A percentile compares a stretch with the other conserved stretches of the same genome.
phyloP scores from a whole-genome alignment of 78 protist genomes.

The Capsaspora owczarzaki region DNA sequence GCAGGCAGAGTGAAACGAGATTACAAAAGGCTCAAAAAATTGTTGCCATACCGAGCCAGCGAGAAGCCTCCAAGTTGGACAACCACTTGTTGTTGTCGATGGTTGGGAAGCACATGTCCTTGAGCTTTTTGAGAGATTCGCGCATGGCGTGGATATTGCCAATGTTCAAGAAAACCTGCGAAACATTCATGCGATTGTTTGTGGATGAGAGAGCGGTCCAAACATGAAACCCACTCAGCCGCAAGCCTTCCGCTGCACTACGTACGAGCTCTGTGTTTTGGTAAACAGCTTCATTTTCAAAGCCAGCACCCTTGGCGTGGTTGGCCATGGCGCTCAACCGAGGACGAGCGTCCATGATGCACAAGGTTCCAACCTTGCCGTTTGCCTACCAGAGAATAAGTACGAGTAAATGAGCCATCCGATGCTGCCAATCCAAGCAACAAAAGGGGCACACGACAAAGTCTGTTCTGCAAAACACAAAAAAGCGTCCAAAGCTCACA shows the following conservation, averaged over 20 bases:
- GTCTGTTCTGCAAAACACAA: too few relatives aligned
- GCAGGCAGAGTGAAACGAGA: too few relatives aligned
- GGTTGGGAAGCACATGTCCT: neutral
- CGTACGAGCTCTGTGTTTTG: neutral
- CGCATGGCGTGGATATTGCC: slow-evolving; percentile 83
- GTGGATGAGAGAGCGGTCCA: neutral
- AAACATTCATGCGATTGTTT: neutral
- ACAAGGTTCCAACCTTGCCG: neutral
- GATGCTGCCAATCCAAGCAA: too few relatives aligned
- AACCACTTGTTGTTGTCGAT: neutral
- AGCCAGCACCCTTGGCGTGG: slow-evolving; percentile 14
- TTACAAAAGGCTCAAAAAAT: too few relatives aligned
- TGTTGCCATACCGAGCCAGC: slow-evolving; percentile 6
- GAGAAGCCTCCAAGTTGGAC: neutral
- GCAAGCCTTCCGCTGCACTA: neutral
- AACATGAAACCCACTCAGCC: neutral
- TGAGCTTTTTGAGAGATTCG: slow-evolving; percentile 4
- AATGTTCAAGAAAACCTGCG: slow-evolving; percentile 40
- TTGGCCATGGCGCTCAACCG: slow-evolving; percentile 15
- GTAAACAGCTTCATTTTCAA: neutral
- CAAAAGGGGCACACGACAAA: too few relatives aligned
- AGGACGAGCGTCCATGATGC: slow-evolving; percentile 16
- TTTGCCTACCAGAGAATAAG: slow-evolving; percentile 7
- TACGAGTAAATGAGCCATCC: too few relatives aligned
- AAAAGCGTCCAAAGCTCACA: neutral